Evolutionary conservation across 148 eudicot genomes (phyloP).

Genomic region (Spergularia marina): DNA sequence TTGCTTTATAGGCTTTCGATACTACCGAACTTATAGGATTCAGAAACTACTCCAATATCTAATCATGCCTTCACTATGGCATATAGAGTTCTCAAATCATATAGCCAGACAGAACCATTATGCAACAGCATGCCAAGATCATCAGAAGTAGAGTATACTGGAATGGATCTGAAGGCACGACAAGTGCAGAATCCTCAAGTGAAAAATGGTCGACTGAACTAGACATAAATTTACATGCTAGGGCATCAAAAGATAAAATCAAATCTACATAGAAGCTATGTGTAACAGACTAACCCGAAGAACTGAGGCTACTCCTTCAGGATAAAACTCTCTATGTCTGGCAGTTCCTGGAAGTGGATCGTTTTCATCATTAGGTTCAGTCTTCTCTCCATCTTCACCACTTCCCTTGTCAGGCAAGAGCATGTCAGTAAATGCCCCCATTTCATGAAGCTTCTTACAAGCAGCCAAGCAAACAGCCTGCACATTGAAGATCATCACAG

Average conservation of each 20-base stretch:
- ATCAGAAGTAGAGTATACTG: neutral
- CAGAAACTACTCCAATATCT: neutral
- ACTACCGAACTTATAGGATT: neutral
- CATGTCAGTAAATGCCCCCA: constrained; percentile 99
- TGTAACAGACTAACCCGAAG: constrained; percentile 59
- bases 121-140: neutral
- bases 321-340: constrained; percentile 93
- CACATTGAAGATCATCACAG: constrained; percentile 16
- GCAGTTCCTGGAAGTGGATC: constrained; percentile 94
- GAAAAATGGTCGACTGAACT: neutral
- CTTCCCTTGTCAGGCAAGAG: constrained; percentile 98
- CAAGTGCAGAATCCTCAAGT: constrained; percentile 3
- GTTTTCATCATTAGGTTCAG: constrained; percentile 75
- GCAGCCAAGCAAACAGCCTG: constrained; percentile 99
- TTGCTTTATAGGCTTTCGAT: neutral
- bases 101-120: neutral
- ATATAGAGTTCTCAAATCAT: neutral
- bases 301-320: constrained; percentile 86
- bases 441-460: constrained; percentile 97
- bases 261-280: constrained; percentile 1
- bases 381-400: constrained; percentile 61
- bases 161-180: constrained; percentile 5
- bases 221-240: neutral
- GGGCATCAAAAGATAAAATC: constrained; percentile 1
- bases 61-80: neutral